phyloP scores from a whole-genome alignment of 2,329 filamentous ascomycete genomes.

The Scedosporium boydii region DNA sequence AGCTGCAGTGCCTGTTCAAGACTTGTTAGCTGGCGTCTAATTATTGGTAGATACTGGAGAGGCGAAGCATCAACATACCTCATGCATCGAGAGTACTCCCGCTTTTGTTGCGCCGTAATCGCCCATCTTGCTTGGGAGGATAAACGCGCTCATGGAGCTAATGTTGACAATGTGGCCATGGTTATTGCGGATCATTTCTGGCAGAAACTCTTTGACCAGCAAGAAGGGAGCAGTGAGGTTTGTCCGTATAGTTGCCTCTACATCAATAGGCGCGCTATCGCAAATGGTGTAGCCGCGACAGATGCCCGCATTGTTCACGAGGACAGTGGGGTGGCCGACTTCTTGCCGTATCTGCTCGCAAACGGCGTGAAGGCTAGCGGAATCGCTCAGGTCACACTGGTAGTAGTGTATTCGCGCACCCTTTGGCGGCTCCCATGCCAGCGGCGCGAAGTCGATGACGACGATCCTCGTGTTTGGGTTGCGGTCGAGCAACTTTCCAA shows the following conservation, averaged over 20 bases:
- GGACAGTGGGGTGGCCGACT: slow-evolving; percentile 34
- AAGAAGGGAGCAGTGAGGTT: slow-evolving; percentile 49
- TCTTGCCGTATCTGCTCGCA: slow-evolving; percentile 17
- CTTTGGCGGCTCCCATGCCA: slow-evolving; percentile 17
- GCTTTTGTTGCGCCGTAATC: slow-evolving; percentile 52
- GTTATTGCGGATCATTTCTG: slow-evolving; percentile 39
- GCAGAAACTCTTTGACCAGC: slow-evolving; percentile 46
- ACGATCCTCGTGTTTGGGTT: slow-evolving; percentile 19
- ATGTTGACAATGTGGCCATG: slow-evolving; percentile 54
- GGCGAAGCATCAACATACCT: slow-evolving; percentile 25
- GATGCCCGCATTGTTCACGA: slow-evolving; percentile 46
- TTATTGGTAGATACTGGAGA: neutral
- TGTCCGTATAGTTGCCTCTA: slow-evolving; percentile 42
- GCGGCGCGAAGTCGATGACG: slow-evolving; percentile 23
- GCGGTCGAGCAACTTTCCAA: slow-evolving; percentile 15
- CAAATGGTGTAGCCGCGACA: slow-evolving; percentile 42
- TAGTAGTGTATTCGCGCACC: slow-evolving; percentile 18
- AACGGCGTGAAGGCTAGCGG: slow-evolving; percentile 17
- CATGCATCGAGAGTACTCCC: slow-evolving; percentile 49
- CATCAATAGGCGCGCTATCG: slow-evolving; percentile 32
- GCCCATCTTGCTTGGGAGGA: slow-evolving; percentile 43
- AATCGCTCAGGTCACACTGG: slow-evolving; percentile 25
- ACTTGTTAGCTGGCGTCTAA: neutral
- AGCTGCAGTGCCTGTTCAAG: slow-evolving; percentile 21
- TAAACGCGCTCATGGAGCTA: slow-evolving; percentile 41